Evolutionary conservation across 78 protist genomes (phyloP), one percentile per base, ranked within the genome.

Genomic region (slime mould (Dictyostelium discoideum)): DNA sequence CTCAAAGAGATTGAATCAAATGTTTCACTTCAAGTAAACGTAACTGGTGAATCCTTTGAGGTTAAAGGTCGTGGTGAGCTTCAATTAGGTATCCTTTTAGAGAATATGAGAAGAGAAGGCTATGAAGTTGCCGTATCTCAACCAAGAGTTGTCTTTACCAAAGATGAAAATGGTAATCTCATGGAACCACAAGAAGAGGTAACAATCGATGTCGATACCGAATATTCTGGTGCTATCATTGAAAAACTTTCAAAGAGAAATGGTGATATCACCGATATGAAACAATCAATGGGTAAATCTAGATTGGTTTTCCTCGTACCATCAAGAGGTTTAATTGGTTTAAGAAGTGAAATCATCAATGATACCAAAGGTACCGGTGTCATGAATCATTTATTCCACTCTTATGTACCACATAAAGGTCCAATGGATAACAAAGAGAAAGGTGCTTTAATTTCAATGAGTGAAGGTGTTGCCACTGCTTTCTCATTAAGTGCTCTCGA

Each of bases 101-200:
- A 98, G 50, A 94, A 90, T 54, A 96, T 98, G 99, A 95, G 99
- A 29, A 93, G 99, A 20, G 99, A 98, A 74, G 99, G 98, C 81
- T 96, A 96, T 60, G 99, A 98, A 82, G 48, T 98, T 8, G 67
- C 96, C 1, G 93, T 97, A 13, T 86, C 87, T 3, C 97, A 96
- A 46, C 98, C 98, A 42, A 85, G 73, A 44, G 97, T 92, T 18
- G 94, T 93, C 29, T 80, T 85, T 3, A 77, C 80, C 29, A 92
- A 67, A 29, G 96, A 90, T 54, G 90, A 84, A 24, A 13, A 50
- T 26, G 85, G 85, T 2, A 5, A 9, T 1, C 4, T 72, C 2
- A 1, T 93, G 80, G 96, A 93, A 60, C 96, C 96, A 80, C 88
- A 87, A 78, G 96, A 93, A 86, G 96, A 93, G 48, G 97, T 97